Evolutionary conservation across 768 basidiomycete species (phyloP), one percentile per base, ranked within the genome.

Genomic region (Cystofilobasidium ferigula): DNA sequence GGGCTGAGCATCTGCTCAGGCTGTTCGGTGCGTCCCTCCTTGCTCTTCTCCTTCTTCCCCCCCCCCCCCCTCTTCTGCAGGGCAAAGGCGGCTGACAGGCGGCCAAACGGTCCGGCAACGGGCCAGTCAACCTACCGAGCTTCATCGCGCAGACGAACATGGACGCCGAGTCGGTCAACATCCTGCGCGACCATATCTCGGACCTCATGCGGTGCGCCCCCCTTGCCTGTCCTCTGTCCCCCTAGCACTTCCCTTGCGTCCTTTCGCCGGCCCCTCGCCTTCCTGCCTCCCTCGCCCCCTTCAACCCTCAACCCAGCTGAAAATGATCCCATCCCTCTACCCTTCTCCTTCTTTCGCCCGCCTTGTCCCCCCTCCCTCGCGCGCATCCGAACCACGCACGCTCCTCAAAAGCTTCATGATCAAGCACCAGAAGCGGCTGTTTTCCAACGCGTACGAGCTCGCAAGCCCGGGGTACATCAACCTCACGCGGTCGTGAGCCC

Each of bases 61-160:
- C 10, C 40, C 40, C 20, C 10, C 20, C 40, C 10, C 10, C 40
- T 10, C 10, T 10, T 42, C 40, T 42, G 20, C 40, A 42, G 20
- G 40, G 10, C 20, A 10, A 34, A 28, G 28, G 24, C n/a, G n/a
- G n/a, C n/a, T n/a, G n/a, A n/a, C n/a, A n/a, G n/a, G n/a, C n/a
- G n/a, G n/a, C n/a, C n/a, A n/a, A n/a, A n/a, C n/a, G n/a, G n/a
- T n/a, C 40, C 0, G 30, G 35, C 35, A 8, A 9, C 42, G 43
- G 28, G 1, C 22, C 69, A 95, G 94, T 98, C 76, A 90, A 86
- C 70, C 80, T 98, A 43, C 95, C 94, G 0, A 83, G 84, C 70
- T 92, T 95, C 83, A 86, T 97, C 36, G 84, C 86, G 0, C 85
- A 82, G 69, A 91, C 93, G 18, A 84, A 83, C n/a, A 85, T 98